Evolutionary conservation across 345 rosid genomes (phyloP).

Genomic region (Theobroma cacao): DNA sequence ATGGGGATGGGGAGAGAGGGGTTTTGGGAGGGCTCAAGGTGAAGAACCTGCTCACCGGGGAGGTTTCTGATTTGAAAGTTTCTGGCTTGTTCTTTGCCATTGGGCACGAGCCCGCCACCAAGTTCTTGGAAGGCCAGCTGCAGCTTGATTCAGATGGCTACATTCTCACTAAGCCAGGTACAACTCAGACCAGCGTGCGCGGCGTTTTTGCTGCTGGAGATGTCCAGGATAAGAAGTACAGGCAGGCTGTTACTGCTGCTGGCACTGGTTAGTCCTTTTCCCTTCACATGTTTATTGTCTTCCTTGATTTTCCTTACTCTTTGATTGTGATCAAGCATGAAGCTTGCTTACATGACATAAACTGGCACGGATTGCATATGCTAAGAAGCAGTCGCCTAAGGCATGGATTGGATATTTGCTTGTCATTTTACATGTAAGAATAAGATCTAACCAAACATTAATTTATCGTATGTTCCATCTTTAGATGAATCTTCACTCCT

Average conservation of each 20-base stretch:
- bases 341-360: not conserved
- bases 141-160: slow-evolving; percentile 81
- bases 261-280: slow-evolving; percentile 66
- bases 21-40: slow-evolving; percentile 71
- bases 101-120: slow-evolving; percentile 97
- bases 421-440: not conserved
- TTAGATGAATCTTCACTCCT: not conserved
- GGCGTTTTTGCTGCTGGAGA: slow-evolving; percentile 97
- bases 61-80: slow-evolving; percentile 67
- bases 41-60: slow-evolving; percentile 65
- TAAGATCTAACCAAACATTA: not conserved
- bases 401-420: not conserved
- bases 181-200: slow-evolving; percentile 64
- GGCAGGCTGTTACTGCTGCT: slow-evolving; percentile 96
- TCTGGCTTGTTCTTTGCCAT: slow-evolving; percentile 91
- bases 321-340: not conserved
- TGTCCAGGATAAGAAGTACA: slow-evolving; percentile 97
- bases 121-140: slow-evolving; percentile 78
- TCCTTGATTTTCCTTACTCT: not conserved
- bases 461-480: not conserved
- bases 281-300: not conserved
- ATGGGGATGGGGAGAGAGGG: slow-evolving; percentile 46
- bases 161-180: slow-evolving; percentile 70
- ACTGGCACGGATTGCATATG: not conserved
- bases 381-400: not conserved